Conservation (phyloP, 768 basidiomycete genomes). For the Rhizopogon sp. region DNA sequence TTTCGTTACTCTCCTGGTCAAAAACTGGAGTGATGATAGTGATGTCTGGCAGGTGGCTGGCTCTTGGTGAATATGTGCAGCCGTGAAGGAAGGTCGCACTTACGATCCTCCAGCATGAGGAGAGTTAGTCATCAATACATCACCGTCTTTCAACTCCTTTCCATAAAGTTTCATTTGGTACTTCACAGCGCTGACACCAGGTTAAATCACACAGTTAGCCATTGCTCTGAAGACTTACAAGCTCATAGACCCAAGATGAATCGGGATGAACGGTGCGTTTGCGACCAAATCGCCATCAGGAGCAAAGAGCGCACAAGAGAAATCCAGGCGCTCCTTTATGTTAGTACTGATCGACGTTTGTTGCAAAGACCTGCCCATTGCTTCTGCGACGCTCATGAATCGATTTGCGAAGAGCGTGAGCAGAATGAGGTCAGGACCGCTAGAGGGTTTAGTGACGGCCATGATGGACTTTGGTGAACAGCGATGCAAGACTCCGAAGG, state of each 20-base stretch:
- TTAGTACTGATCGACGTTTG: slow-evolving; percentile 91
- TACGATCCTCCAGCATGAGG: slow-evolving; percentile 87
- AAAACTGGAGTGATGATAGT: slow-evolving; percentile 95
- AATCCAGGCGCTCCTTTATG: slow-evolving; percentile 94
- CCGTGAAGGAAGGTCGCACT: slow-evolving; percentile 27
- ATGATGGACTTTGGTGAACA: slow-evolving; percentile 9
- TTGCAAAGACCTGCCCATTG: slow-evolving; percentile 88
- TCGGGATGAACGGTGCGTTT: slow-evolving; percentile 89
- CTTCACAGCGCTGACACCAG: slow-evolving; percentile 62
- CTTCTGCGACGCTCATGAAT: slow-evolving; percentile 97
- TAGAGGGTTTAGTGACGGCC: slow-evolving; percentile 6
- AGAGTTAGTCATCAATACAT: slow-evolving; percentile 91
- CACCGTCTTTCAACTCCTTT: slow-evolving; percentile 74
- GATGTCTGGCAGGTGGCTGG: slow-evolving; percentile 79
- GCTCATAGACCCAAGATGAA: slow-evolving; percentile 85
- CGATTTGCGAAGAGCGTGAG: slow-evolving; percentile 92
- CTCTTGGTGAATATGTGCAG: neutral
- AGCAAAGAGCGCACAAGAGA: slow-evolving; percentile 91
- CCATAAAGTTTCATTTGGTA: slow-evolving; percentile 82
- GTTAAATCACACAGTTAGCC: neutral
- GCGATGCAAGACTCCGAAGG: neutral
- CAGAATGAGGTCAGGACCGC: slow-evolving; percentile 77
- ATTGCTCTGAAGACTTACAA: slow-evolving; percentile 51
- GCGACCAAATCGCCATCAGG: slow-evolving; percentile 94
- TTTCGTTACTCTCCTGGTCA: slow-evolving; percentile 51